These are phyloP conservation scores for Colletotrichum coccodes DNA, from an alignment of 2,329 filamentous ascomycete species.

Conservation along the genomic window DNA sequence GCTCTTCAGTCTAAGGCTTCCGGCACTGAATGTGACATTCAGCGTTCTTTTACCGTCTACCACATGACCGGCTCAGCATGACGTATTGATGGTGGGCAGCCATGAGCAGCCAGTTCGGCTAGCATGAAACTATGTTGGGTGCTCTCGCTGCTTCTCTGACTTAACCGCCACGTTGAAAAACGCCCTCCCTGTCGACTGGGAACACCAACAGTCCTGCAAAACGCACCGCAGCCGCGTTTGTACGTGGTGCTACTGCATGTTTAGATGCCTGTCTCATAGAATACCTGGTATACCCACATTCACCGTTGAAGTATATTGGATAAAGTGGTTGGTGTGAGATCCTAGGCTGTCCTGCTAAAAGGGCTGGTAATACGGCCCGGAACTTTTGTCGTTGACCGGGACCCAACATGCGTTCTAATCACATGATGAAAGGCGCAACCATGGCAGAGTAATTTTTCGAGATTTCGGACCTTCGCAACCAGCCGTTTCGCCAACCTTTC, in stretches of 20 bases:
- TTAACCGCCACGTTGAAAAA: constrained; percentile 21
- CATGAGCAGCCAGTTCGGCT: neutral
- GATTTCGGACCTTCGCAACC: neutral
- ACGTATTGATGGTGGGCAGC: constrained; percentile 9
- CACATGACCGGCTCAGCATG: neutral
- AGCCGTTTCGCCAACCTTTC: neutral
- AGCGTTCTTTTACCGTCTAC: neutral
- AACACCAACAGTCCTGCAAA: neutral
- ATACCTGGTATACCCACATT: constrained; percentile 1
- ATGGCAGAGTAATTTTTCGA: neutral
- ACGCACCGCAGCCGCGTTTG: neutral
- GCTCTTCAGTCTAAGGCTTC: neutral
- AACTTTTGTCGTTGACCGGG: neutral
- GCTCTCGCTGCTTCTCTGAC: neutral
- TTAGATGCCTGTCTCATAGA: neutral
- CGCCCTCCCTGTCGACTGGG: neutral
- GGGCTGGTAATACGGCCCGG: neutral
- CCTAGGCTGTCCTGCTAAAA: neutral
- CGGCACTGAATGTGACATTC: neutral
- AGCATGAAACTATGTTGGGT: neutral
- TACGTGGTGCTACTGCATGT: neutral
- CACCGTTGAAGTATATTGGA: neutral
- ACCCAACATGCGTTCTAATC: constrained; percentile 12
- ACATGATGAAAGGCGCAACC: constrained; percentile 18
- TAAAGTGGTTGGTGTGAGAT: neutral